These are phyloP conservation scores for Coelastrella sp. DNA, from an alignment of 139 green algal genomes.

Conservation along the genomic window DNA sequence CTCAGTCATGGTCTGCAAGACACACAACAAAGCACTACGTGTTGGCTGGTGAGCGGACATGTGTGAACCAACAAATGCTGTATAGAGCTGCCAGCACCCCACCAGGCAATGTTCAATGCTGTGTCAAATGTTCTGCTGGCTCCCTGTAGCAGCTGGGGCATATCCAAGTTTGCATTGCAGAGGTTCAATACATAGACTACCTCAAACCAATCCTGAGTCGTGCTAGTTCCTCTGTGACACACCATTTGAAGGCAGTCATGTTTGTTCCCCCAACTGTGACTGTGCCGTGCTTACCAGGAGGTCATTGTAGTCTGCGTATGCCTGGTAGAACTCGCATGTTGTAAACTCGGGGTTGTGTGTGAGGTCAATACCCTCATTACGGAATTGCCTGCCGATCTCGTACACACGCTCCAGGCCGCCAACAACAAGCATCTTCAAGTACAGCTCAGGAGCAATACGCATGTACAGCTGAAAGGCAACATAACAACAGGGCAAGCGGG, in stretches of 20 bases:
- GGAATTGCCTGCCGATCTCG: slow-evolving; percentile 90
- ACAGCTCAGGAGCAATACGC: slow-evolving; percentile 98
- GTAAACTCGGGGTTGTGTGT: slow-evolving; percentile 99
- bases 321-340: slow-evolving; percentile 98
- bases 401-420: slow-evolving; percentile 98
- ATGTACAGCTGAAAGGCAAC: slow-evolving; percentile 89
- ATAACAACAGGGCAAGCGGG: too few species aligned
- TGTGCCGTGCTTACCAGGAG: slow-evolving; percentile 76
- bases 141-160: too few species aligned
- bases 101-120: background rate
- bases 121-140: background rate
- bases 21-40: background rate
- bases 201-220: too few species aligned
- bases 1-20: slow-evolving; percentile 89
- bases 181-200: background rate
- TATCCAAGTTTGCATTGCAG: background rate
- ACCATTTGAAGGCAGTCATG: too few species aligned
- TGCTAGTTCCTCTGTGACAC: too few species aligned
- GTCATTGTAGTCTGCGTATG: slow-evolving; percentile 99
- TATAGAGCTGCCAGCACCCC: background rate
- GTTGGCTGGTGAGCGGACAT: background rate
- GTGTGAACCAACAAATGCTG: background rate
- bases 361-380: slow-evolving; percentile 98
- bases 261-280: too few species aligned
- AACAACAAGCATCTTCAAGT: slow-evolving; percentile 98